A percentile compares a stretch with the other conserved stretches of the same genome.
Evolutionary conservation across 257 asterid genomes (phyloP).

Genomic region (Marsdenia floribunda): DNA sequence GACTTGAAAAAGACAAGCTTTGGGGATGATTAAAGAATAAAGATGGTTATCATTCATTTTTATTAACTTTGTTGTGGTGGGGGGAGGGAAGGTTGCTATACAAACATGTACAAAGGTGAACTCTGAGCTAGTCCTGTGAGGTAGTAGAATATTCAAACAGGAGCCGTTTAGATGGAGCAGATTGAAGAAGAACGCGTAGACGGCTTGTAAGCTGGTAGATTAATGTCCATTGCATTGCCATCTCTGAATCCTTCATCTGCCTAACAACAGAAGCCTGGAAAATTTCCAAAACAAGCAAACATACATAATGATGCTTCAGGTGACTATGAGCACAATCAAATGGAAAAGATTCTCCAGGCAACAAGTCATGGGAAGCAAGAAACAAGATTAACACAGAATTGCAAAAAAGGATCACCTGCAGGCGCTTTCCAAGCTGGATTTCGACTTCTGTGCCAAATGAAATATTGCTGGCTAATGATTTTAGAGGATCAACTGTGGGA

Average conservation of each 20-base stretch:
- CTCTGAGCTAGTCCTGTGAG: conserved; percentile 63
- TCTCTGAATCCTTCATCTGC: conserved; percentile 99
- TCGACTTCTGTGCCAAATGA: conserved; percentile 98
- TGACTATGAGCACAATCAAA: not conserved
- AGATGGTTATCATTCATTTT: not conserved
- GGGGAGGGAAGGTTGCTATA: not conserved
- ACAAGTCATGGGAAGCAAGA: not conserved
- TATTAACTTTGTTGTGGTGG: not conserved
- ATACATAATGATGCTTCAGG: not conserved
- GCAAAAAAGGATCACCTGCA: conserved; percentile 52
- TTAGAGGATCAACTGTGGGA: conserved; percentile 94
- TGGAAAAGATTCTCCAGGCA: not conserved
- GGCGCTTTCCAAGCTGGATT: conserved; percentile 96
- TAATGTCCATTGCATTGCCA: conserved; percentile 99
- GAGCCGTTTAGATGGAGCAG: conserved; percentile 92
- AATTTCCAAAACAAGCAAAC: not conserved
- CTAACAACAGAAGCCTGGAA: conserved; percentile 92
- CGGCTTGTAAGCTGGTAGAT: conserved; percentile 97
- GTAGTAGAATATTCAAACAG: conserved; percentile 85
- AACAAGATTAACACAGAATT: not conserved
- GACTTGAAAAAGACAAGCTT: not conserved
- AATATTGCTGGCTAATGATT: conserved; percentile 92
- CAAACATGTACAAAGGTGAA: conserved; percentile 7
- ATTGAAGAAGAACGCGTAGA: conserved; percentile 78
- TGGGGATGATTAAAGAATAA: not conserved